Evolutionary conservation across 2,329 filamentous ascomycete species (phyloP).

Genomic region (Pyrenophora teres): DNA sequence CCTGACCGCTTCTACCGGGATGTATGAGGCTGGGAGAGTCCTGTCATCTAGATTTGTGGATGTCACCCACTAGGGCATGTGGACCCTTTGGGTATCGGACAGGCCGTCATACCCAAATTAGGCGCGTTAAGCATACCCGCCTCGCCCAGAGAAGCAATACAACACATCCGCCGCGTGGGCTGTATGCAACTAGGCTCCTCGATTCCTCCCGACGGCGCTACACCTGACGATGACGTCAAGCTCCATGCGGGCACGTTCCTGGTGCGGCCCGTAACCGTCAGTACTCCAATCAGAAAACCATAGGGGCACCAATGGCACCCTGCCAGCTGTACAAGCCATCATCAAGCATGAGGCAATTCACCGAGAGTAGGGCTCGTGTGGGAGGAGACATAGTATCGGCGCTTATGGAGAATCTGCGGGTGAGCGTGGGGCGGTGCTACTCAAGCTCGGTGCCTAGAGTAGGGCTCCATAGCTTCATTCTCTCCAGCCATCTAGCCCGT

Average conservation of each 20-base stretch:
- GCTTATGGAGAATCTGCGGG: conserved; percentile 16
- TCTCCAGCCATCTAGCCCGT: conserved; percentile 8
- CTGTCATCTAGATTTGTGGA: background rate
- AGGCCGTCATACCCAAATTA: conserved; percentile 6
- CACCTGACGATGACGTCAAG: conserved; percentile 31
- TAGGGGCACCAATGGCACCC: conserved; percentile 35
- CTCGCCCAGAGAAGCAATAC: conserved; percentile 18
- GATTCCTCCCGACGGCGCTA: conserved; percentile 8
- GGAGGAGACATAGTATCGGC: conserved; percentile 13
- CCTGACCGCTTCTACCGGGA: conserved; percentile 3
- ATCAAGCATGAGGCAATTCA: conserved; percentile 32
- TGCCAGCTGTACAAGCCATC: conserved; percentile 47
- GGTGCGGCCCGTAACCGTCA: conserved; percentile 34
- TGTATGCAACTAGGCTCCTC: conserved; percentile 14
- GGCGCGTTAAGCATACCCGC: conserved; percentile 5
- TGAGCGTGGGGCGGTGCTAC: conserved; percentile 26
- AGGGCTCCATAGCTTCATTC: conserved; percentile 7
- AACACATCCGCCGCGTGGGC: conserved; percentile 13
- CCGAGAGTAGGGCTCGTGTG: conserved; percentile 17
- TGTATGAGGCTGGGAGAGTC: background rate
- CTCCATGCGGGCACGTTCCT: conserved; percentile 25
- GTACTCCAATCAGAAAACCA: conserved; percentile 27
- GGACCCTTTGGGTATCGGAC: conserved; percentile 8
- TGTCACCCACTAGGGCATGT: background rate
- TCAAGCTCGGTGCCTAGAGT: conserved; percentile 18